Conservation (phyloP, 768 basidiomycete genomes). For the Boletus coccyginus region DNA sequence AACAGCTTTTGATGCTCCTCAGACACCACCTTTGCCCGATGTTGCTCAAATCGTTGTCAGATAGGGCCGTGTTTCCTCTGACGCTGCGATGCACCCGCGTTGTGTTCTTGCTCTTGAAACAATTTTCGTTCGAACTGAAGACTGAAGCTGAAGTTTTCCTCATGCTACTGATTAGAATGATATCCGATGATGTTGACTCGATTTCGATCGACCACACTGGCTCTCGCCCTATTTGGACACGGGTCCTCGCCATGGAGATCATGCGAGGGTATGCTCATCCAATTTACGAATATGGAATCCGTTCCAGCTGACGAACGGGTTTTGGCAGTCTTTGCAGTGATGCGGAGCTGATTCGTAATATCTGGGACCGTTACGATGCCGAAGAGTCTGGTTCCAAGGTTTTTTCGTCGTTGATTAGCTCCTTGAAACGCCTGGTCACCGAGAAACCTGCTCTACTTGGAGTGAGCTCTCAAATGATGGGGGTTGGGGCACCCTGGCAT, state of each 20-base stretch:
- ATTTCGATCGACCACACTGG: slow-evolving; percentile 25
- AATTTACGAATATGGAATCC: not conserved
- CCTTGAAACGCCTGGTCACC: slow-evolving; percentile 82
- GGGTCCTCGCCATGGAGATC: slow-evolving; percentile 90
- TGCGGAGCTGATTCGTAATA: slow-evolving; percentile 68
- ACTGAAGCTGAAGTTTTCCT: slow-evolving; percentile 88
- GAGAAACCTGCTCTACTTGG: slow-evolving; percentile 88
- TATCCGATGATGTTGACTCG: slow-evolving; percentile 50
- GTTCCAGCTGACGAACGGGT: slow-evolving; percentile 1
- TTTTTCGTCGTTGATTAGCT: slow-evolving; percentile 74
- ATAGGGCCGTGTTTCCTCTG: slow-evolving; percentile 80
- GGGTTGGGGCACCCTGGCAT: slow-evolving; percentile 58
- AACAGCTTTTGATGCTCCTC: slow-evolving; percentile 82
- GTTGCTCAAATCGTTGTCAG: slow-evolving; percentile 80
- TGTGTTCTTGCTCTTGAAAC: slow-evolving; percentile 89
- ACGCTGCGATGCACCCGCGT: slow-evolving; percentile 91
- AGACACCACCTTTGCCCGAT: slow-evolving; percentile 89
- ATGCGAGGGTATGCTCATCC: slow-evolving; percentile 65
- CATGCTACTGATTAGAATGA: slow-evolving; percentile 62
- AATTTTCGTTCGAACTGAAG: slow-evolving; percentile 77
- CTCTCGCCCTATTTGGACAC: slow-evolving; percentile 74
- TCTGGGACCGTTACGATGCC: slow-evolving; percentile 80
- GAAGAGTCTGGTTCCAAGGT: slow-evolving; percentile 61
- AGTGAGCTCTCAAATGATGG: slow-evolving; percentile 74
- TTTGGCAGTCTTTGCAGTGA: slow-evolving; percentile 67